These are phyloP conservation scores for Fomitiporia mediterranea DNA, from an alignment of 1,284 basidiomycete genomes.

Conservation along the genomic window DNA sequence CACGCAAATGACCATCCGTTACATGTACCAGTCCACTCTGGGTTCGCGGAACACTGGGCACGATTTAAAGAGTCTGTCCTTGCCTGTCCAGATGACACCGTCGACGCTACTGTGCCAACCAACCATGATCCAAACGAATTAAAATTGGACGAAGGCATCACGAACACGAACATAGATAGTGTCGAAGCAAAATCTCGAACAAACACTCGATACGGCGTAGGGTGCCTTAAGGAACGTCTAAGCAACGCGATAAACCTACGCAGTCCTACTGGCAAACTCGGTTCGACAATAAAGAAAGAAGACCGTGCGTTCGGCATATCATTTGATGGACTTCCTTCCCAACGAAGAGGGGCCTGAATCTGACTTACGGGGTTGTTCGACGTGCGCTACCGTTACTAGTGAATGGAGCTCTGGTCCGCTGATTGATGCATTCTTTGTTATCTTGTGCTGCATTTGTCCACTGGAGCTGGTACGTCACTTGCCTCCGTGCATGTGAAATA, in stretches of 20 bases:
- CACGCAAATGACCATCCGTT: neutral
- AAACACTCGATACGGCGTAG: neutral
- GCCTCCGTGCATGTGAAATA: too few species aligned
- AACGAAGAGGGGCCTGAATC: neutral
- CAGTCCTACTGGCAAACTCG: neutral
- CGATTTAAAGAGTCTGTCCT: conserved; percentile 16
- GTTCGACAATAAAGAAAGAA: conserved; percentile 7
- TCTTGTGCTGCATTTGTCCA: too few species aligned
- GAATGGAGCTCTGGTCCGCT: too few species aligned
- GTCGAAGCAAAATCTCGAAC: neutral
- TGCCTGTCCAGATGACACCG: neutral
- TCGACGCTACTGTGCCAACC: neutral
- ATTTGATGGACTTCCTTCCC: conserved; percentile 4
- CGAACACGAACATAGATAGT: neutral
- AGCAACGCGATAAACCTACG: neutral
- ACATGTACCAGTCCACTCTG: neutral
- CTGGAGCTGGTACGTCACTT: too few species aligned
- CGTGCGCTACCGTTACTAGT: too few species aligned
- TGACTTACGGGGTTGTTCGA: too few species aligned
- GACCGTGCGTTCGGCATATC: conserved; percentile 13
- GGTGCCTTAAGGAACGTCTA: conserved; percentile 11
- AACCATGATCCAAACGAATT: neutral
- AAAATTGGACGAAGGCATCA: neutral
- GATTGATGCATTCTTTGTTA: too few species aligned
- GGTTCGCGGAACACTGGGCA: conserved; percentile 11